A percentile compares a stretch with the other conserved stretches of the same genome.
Conservation (phyloP, 2,329 filamentous ascomycete species). For the Diaporthe aspalathi region DNA sequence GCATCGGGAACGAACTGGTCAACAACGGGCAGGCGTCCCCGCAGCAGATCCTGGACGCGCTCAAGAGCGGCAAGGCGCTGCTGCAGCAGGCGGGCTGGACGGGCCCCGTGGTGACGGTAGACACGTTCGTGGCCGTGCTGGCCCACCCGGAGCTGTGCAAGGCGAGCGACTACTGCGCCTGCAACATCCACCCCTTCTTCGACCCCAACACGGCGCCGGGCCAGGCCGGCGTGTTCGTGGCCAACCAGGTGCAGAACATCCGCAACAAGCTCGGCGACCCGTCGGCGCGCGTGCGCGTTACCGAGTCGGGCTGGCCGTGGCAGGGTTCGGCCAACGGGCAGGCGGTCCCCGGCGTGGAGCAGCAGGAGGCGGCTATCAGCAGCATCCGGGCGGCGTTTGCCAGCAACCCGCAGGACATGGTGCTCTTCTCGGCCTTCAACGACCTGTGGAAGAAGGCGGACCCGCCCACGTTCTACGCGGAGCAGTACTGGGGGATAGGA, state of each 20-base stretch:
- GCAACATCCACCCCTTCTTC: constrained; percentile 89
- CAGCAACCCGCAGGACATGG: constrained; percentile 61
- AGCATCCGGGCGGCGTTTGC: constrained; percentile 72
- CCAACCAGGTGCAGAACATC: constrained; percentile 62
- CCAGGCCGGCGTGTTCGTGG: constrained; percentile 75
- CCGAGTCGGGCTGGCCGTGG: constrained; percentile 88
- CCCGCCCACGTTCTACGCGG: constrained; percentile 72
- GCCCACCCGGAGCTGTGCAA: constrained; percentile 76
- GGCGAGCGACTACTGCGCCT: constrained; percentile 80
- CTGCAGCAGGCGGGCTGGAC: constrained; percentile 73
- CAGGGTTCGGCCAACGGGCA: constrained; percentile 72
- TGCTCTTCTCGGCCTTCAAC: constrained; percentile 85
- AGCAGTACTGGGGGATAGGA: constrained; percentile 80
- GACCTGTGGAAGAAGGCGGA: constrained; percentile 80
- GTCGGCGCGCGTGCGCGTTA: constrained; percentile 75
- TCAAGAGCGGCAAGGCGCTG: constrained; percentile 66
- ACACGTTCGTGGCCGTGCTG: constrained; percentile 78
- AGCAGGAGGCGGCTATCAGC: constrained; percentile 74
- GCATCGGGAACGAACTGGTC: constrained; percentile 85
- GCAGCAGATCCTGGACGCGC: constrained; percentile 65
- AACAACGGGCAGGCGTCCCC: constrained; percentile 69
- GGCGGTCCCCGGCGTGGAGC: constrained; percentile 75
- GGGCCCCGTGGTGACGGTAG: constrained; percentile 82
- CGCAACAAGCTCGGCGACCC: constrained; percentile 54
- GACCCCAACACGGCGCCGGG: constrained; percentile 70